Evolutionary conservation across 192 early-diverging fungal genomes (phyloP).

Genomic region (Phycomyces nitens): DNA sequence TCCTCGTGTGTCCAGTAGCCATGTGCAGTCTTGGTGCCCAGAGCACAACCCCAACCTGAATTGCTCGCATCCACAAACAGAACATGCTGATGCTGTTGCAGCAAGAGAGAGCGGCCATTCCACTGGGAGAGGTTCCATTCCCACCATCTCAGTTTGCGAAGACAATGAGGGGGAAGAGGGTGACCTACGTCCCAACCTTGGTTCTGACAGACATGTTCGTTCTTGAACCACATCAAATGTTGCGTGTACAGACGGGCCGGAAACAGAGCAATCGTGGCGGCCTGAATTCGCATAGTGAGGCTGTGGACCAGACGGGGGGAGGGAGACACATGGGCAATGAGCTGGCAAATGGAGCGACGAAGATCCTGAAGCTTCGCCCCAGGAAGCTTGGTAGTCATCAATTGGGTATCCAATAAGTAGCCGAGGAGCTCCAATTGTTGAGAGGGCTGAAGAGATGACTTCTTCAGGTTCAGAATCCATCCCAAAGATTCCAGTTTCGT

Average conservation of each 20-base stretch:
- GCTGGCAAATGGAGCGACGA: slow-evolving; percentile 20
- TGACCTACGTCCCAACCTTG: not conserved
- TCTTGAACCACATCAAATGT: slow-evolving; percentile 29
- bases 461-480: slow-evolving; percentile 19
- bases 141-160: slow-evolving; percentile 7
- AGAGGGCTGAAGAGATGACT: slow-evolving; percentile 21
- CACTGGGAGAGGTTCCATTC: not conserved
- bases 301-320: slow-evolving; percentile 6
- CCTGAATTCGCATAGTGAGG: slow-evolving; percentile 21
- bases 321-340: not conserved
- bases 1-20: slow-evolving; percentile 19
- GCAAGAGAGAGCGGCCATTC: slow-evolving; percentile 27
- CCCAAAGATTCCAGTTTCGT: not conserved
- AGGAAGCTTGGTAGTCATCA: slow-evolving; percentile 27
- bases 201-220: not conserved
- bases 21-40: not conserved
- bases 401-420: slow-evolving; percentile 20
- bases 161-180: slow-evolving; percentile 1
- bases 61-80: slow-evolving; percentile 30
- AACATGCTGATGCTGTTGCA: slow-evolving; percentile 7
- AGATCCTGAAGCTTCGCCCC: slow-evolving; percentile 23
- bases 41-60: slow-evolving; percentile 24
- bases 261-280: slow-evolving; percentile 26
- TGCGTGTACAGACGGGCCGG: slow-evolving; percentile 26
- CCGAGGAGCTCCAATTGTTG: slow-evolving; percentile 33